Evolutionary conservation across 768 basidiomycete genomes (phyloP), one percentile per base, ranked within the genome.

Genomic region (Ramaria sp.): DNA sequence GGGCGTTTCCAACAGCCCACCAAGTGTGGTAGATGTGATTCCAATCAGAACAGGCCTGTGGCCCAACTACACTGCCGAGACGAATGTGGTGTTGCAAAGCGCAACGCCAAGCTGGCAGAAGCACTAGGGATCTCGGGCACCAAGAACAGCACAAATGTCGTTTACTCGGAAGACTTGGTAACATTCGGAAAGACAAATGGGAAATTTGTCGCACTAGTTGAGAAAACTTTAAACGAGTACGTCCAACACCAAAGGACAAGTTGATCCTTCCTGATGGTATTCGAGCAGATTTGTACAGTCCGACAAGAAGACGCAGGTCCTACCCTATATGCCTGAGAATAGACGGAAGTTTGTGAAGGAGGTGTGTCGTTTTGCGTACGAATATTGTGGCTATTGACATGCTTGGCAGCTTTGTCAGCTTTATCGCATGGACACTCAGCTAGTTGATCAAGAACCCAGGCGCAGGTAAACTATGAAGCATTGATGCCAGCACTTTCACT

Each of bases 381-480:
- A 55, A 49, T 13, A 48, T 49, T 22, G 7, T 33, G 7, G n/a
- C 19, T 17, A 48, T 31, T 48, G 46, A 48, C 53, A 50, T 49
- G 31, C 42, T 50, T 54, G 24, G 27, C 27, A 47, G 48, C 60
- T 54, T 50, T 61, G 24, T 61, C 91, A 1, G 72, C 78, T 85
- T 4, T 98, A 95, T 66, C 77, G 90, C 19, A 81, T 97, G 67
- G 86, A 90, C 59, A 82, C 86, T 0, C 81, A 88, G 62, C 82
- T 92, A 74, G 81, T 99, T 19, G 95, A 97, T 67, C 87, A 88
- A 63, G 95, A 96, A 63, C 95, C 95, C 0, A 78, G 88, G 64
- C 75, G 90, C 49, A 83, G 78, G 79, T 80, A 19, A 20, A 69
- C 67, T 17, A 37, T 37, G 10, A 34, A 37, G 13, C 34, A 37